Evolutionary conservation across 2,329 filamentous ascomycete genomes (phyloP).

Genomic region (Fusarium succisae): DNA sequence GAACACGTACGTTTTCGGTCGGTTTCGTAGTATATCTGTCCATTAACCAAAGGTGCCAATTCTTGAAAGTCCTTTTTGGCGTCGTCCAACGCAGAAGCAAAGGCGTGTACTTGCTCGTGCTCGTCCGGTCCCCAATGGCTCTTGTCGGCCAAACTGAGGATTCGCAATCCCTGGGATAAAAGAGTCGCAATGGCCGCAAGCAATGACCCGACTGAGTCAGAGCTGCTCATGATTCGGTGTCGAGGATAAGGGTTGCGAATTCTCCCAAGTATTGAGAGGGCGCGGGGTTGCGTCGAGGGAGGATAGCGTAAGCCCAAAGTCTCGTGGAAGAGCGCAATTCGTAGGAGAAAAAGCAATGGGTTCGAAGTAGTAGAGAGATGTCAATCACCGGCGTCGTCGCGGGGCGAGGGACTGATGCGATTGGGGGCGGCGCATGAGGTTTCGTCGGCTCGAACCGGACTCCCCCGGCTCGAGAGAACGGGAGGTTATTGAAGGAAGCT

Average conservation of each 20-base stretch:
- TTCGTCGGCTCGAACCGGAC: constrained; percentile 33
- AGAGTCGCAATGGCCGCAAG: constrained; percentile 66
- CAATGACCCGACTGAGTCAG: constrained; percentile 66
- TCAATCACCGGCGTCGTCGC: constrained; percentile 43
- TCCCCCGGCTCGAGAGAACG: constrained; percentile 27
- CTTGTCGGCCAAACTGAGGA: constrained; percentile 66
- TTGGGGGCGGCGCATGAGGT: constrained; percentile 41
- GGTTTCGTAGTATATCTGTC: constrained; percentile 66
- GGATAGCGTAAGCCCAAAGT: constrained; percentile 17
- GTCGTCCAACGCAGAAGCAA: constrained; percentile 66
- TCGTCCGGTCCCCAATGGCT: constrained; percentile 67
- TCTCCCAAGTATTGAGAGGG: constrained; percentile 13
- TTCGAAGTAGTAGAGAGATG: neutral
- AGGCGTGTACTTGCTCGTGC: constrained; percentile 65
- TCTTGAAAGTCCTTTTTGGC: constrained; percentile 70
- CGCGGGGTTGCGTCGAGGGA: constrained; percentile 25
- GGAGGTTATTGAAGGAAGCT: constrained; percentile 9
- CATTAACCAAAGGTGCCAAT: constrained; percentile 63
- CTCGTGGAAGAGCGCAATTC: constrained; percentile 1
- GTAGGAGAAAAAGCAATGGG: neutral
- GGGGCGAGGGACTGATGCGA: constrained; percentile 39
- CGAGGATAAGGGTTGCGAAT: constrained; percentile 20
- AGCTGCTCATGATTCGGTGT: constrained; percentile 48
- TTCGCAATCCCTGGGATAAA: constrained; percentile 62
- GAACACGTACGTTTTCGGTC: constrained; percentile 61